phyloP scores from a whole-genome alignment of 257 asterid species.

The Solanum pennellii region DNA sequence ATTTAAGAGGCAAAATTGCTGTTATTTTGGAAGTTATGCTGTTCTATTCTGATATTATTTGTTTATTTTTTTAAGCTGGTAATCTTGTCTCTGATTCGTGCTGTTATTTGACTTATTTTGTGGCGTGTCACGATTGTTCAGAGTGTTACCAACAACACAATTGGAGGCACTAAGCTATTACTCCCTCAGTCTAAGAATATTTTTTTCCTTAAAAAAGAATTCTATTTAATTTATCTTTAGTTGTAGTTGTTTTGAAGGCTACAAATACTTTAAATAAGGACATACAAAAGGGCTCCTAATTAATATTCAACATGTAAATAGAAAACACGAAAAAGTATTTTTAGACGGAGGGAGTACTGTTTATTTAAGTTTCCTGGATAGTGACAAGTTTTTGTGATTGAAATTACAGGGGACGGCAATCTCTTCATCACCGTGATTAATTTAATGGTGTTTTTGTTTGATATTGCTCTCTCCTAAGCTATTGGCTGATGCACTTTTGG shows the following conservation, averaged over 20 bases:
- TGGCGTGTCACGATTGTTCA: slow-evolving; percentile 4
- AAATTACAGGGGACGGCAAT: slow-evolving; percentile 53
- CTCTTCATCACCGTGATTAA: not conserved
- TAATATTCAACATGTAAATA: too few relatives aligned
- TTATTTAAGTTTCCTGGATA: slow-evolving; percentile 1
- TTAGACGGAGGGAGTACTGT: not conserved
- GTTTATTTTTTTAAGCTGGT: not conserved
- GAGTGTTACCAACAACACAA: not conserved
- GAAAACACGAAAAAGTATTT: not conserved
- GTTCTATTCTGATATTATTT: slow-evolving; percentile 25
- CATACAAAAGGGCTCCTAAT: not conserved
- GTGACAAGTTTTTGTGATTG: slow-evolving; percentile 15
- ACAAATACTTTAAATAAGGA: too few relatives aligned
- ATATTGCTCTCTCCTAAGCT: not conserved
- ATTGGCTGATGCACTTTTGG: slow-evolving; percentile 1
- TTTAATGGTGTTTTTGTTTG: not conserved
- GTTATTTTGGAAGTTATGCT: slow-evolving; percentile 59
- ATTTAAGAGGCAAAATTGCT: slow-evolving; percentile 39
- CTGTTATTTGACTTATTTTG: not conserved
- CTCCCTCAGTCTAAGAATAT: not conserved
- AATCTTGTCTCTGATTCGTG: not conserved
- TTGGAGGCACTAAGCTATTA: not conserved
- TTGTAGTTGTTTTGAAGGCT: not conserved
- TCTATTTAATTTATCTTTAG: too few relatives aligned
- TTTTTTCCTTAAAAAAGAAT: too few relatives aligned